Evolutionary conservation across 768 basidiomycete genomes (phyloP).

Genomic region (Suillus discolor): DNA sequence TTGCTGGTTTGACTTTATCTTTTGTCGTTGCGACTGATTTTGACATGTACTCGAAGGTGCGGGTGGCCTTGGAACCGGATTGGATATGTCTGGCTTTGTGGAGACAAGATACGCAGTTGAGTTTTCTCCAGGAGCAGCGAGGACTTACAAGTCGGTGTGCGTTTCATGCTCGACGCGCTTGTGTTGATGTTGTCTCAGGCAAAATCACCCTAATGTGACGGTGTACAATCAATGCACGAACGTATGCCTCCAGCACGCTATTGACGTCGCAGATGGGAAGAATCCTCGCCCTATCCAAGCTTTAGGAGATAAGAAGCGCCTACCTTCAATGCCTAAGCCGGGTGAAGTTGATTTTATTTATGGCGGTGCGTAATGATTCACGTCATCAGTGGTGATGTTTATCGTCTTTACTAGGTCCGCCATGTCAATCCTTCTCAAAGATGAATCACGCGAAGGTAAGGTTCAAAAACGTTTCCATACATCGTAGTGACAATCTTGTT

Average conservation of each 20-base stretch:
- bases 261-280: constrained; percentile 47
- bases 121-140: constrained; percentile 61
- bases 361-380: constrained; percentile 51
- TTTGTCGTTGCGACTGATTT: neutral
- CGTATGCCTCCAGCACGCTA: constrained; percentile 57
- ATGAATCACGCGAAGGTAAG: constrained; percentile 65
- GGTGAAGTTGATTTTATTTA: constrained; percentile 72
- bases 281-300: constrained; percentile 42
- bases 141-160: constrained; percentile 56
- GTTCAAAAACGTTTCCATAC: neutral
- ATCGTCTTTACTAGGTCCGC: constrained; percentile 52
- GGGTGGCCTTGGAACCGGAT: constrained; percentile 71
- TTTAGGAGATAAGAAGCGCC: constrained; percentile 40
- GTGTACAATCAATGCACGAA: constrained; percentile 73
- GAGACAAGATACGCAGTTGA: constrained; percentile 73
- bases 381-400: neutral
- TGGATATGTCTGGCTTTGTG: constrained; percentile 62
- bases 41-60: constrained; percentile 49
- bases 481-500: neutral
- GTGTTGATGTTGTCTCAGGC: constrained; percentile 36
- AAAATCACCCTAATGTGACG: constrained; percentile 58
- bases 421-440: constrained; percentile 72
- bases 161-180: neutral
- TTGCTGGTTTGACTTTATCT: constrained; percentile 51
- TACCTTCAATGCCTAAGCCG: constrained; percentile 53